Evolutionary conservation across 148 eudicot species (phyloP).

Genomic region (Nepenthes mirabilis): DNA sequence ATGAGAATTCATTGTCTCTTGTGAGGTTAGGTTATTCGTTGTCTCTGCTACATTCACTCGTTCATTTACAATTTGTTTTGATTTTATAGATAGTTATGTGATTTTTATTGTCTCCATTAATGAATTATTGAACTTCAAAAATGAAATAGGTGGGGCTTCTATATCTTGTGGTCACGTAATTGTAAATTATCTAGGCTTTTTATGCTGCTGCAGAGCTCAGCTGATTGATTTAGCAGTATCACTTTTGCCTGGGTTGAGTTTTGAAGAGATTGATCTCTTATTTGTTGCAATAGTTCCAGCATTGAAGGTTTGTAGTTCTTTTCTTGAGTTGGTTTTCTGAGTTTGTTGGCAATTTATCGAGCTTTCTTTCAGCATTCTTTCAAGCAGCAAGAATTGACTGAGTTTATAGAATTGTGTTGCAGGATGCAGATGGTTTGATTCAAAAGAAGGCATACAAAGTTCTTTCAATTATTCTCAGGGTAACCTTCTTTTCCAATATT

Average conservation of each 20-base stretch:
- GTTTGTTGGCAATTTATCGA: not conserved
- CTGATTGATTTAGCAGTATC: slow-evolving; percentile 76
- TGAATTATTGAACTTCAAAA: not conserved
- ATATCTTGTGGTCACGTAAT: not conserved
- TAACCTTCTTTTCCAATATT: slow-evolving; percentile 8
- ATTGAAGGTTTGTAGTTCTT: slow-evolving; percentile 41
- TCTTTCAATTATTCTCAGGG: slow-evolving; percentile 67
- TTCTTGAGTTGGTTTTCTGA: not conserved
- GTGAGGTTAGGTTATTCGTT: slow-evolving; percentile 24
- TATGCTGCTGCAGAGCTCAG: slow-evolving; percentile 42
- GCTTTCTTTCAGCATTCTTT: not conserved
- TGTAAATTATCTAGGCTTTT: not conserved
- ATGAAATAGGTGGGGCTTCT: not conserved
- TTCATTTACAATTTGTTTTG: not conserved
- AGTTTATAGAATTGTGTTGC: slow-evolving; percentile 7
- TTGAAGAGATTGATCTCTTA: slow-evolving; percentile 45
- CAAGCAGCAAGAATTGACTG: slow-evolving; percentile 1
- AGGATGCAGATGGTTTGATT: slow-evolving; percentile 76
- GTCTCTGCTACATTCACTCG: not conserved
- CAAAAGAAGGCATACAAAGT: slow-evolving; percentile 98
- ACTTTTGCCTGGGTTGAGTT: slow-evolving; percentile 69
- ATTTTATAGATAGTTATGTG: too few species aligned
- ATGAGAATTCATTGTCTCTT: slow-evolving; percentile 33
- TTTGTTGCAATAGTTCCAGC: slow-evolving; percentile 43
- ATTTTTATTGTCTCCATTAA: too few species aligned